Percentiles rank a stretch among this genome's conserved stretches.
phyloP scores from a whole-genome alignment of 2,329 filamentous ascomycete species.

The Fusarium veterinarium region DNA sequence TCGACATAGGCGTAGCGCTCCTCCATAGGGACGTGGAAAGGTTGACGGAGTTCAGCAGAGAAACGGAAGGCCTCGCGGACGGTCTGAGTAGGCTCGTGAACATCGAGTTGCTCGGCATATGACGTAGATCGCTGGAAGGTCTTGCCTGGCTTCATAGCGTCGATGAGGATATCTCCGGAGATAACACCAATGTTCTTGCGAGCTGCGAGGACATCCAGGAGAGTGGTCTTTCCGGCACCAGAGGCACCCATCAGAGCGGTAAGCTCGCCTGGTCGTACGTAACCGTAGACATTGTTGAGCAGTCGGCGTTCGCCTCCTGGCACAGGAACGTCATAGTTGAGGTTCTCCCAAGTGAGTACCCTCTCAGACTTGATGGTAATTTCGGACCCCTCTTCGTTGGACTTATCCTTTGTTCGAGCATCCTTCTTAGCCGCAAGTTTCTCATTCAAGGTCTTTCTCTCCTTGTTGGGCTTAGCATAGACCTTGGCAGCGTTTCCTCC shows the following conservation, averaged over 20 bases:
- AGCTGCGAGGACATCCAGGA: slow-evolving; percentile 78
- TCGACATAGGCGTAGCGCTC: slow-evolving; percentile 72
- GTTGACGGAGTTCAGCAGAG: slow-evolving; percentile 70
- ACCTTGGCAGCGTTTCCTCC: slow-evolving; percentile 85
- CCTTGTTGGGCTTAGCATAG: slow-evolving; percentile 76
- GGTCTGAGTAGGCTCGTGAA: slow-evolving; percentile 71
- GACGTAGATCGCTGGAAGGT: slow-evolving; percentile 72
- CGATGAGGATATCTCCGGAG: slow-evolving; percentile 66
- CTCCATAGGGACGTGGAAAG: slow-evolving; percentile 61
- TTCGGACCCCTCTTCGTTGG: slow-evolving; percentile 59
- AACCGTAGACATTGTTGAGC: slow-evolving; percentile 70
- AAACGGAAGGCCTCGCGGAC: slow-evolving; percentile 73
- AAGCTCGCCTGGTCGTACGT: slow-evolving; percentile 79
- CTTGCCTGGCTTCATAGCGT: slow-evolving; percentile 66
- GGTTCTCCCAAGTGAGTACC: slow-evolving; percentile 86
- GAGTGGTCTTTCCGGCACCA: slow-evolving; percentile 88
- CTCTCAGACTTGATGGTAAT: slow-evolving; percentile 70
- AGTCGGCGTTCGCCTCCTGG: slow-evolving; percentile 66
- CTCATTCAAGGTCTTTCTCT: slow-evolving; percentile 73
- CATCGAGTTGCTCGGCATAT: slow-evolving; percentile 71
- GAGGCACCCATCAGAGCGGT: slow-evolving; percentile 86
- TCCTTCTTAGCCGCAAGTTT: slow-evolving; percentile 70
- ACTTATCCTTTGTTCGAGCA: slow-evolving; percentile 61
- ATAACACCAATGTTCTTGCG: slow-evolving; percentile 73
- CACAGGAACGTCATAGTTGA: slow-evolving; percentile 80